Conservation (phyloP, 2,329 filamentous ascomycete genomes). For the Neocucurbitaria cava region DNA sequence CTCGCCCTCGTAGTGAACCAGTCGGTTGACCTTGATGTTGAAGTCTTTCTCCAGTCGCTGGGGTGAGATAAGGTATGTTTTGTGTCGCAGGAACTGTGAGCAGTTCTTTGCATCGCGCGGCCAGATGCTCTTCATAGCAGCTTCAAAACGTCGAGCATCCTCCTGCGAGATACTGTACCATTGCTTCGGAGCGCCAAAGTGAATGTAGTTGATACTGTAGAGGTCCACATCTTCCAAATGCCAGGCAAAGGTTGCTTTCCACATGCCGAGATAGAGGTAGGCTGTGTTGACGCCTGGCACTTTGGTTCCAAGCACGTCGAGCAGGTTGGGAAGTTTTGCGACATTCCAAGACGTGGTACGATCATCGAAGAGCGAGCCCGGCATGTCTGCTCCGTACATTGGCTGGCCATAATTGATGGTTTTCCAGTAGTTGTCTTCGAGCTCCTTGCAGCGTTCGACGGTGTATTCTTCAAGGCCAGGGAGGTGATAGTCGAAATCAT, state of each 20-base stretch:
- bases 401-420: slow-evolving; percentile 93
- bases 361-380: slow-evolving; percentile 92
- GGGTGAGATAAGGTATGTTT: slow-evolving; percentile 95
- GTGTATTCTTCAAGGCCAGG: slow-evolving; percentile 86
- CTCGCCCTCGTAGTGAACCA: slow-evolving; percentile 94
- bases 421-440: slow-evolving; percentile 97
- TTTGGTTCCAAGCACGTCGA: slow-evolving; percentile 93
- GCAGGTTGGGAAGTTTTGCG: slow-evolving; percentile 88
- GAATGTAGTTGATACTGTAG: slow-evolving; percentile 99
- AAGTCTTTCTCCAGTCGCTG: slow-evolving; percentile 85
- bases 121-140: slow-evolving; percentile 95
- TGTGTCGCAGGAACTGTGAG: slow-evolving; percentile 94
- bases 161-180: slow-evolving; percentile 99
- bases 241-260: slow-evolving; percentile 99
- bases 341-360: slow-evolving; percentile 88
- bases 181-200: slow-evolving; percentile 97
- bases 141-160: slow-evolving; percentile 90
- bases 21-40: slow-evolving; percentile 94
- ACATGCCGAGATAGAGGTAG: slow-evolving; percentile 98
- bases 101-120: slow-evolving; percentile 94
- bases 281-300: slow-evolving; percentile 98
- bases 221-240: slow-evolving; percentile 98
- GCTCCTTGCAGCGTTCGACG: slow-evolving; percentile 87
- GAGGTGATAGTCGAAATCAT: slow-evolving; percentile 88
- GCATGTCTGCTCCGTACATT: slow-evolving; percentile 95